These are phyloP conservation scores for Boletus huronensis DNA, from an alignment of 768 basidiomycete genomes.

Conservation along the genomic window DNA sequence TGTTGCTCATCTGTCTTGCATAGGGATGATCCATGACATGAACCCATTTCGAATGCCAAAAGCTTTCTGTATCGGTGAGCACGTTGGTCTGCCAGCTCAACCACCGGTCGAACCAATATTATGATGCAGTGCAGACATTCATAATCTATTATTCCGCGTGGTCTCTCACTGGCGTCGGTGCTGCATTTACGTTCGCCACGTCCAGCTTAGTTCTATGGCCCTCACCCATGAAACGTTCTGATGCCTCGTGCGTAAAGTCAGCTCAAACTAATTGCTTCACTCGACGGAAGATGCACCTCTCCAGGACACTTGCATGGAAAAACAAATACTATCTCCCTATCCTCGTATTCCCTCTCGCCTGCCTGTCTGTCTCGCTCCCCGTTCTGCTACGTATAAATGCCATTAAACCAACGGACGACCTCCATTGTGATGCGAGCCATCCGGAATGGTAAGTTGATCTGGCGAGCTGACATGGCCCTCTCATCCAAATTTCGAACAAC, in stretches of 20 bases:
- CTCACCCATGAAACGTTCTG: constrained; percentile 26
- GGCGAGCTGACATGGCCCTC: not conserved
- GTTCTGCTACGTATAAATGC: constrained; percentile 44
- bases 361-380: constrained; percentile 40
- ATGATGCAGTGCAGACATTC: constrained; percentile 18
- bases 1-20: not conserved
- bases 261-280: not conserved
- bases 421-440: constrained; percentile 58
- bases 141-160: constrained; percentile 42
- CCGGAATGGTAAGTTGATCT: constrained; percentile 50
- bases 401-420: constrained; percentile 44
- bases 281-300: not conserved
- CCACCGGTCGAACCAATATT: constrained; percentile 13
- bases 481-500: constrained; percentile 2
- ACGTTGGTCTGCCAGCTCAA: not conserved
- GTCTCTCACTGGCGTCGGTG: constrained; percentile 42
- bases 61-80: constrained; percentile 53
- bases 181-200: constrained; percentile 46
- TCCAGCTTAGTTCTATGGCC: constrained; percentile 42
- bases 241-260: constrained; percentile 16
- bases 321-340: constrained; percentile 42
- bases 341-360: constrained; percentile 46
- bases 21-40: constrained; percentile 66
- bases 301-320: constrained; percentile 51
- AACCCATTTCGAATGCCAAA: constrained; percentile 56